A percentile compares a stretch with the other conserved stretches of the same genome.
These are phyloP conservation scores for Trichoderma atrobrunneum DNA, from an alignment of 2,329 filamentous ascomycete species.

Conservation along the genomic window DNA sequence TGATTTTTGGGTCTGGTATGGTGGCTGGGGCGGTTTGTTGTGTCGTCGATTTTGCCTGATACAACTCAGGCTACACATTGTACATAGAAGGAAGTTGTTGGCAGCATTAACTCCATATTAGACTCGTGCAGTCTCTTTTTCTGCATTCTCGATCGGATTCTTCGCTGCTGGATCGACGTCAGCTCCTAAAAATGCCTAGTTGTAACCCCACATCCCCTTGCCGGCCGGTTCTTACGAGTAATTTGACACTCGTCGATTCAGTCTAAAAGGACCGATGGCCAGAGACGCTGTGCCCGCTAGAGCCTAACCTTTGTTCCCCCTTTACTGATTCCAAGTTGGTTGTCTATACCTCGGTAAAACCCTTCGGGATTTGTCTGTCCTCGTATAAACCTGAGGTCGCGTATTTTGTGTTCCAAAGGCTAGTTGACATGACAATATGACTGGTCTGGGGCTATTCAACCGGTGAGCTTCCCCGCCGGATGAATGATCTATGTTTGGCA, in stretches of 20 bases:
- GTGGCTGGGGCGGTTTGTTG: neutral
- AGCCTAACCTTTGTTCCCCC: neutral
- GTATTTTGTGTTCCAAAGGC: neutral
- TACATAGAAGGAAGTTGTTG: neutral
- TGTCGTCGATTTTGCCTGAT: neutral
- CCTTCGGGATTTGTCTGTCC: neutral
- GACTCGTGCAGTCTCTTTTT: neutral
- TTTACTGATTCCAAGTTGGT: neutral
- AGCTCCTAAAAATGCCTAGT: neutral
- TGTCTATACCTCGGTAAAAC: neutral
- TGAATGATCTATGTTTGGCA: too few species aligned
- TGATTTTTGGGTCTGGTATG: too few species aligned
- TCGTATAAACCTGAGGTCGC: neutral
- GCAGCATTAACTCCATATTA: neutral
- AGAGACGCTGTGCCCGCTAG: neutral
- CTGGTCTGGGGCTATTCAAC: neutral
- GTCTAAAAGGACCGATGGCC: neutral
- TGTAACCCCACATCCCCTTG: neutral
- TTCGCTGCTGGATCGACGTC: neutral
- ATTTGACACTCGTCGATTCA: neutral
- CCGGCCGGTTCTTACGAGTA: neutral
- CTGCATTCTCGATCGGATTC: neutral
- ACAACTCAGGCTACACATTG: neutral
- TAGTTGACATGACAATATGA: neutral
- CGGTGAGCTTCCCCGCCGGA: constrained; percentile 1